Evolutionary conservation across 768 basidiomycete species (phyloP), one percentile per base, ranked within the genome.

Genomic region (Russula compacta): DNA sequence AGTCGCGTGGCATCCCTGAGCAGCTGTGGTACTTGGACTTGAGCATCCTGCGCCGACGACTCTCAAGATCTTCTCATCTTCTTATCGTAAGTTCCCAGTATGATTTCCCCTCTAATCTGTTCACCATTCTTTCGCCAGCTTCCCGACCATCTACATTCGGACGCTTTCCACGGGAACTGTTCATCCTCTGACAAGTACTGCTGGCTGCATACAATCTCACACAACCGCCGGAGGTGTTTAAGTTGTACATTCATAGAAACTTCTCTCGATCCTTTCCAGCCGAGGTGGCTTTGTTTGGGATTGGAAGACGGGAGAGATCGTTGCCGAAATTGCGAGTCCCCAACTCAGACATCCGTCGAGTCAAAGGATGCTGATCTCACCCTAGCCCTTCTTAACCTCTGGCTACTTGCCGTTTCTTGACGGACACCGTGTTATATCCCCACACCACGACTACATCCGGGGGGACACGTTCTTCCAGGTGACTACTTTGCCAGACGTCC

Each of bases 31-130:
- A 46, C 24, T n/a, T 59, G 35, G 35, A 59, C 21, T 12, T 59
- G 21, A 19, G 38, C 51, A 5, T 11, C 24, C 12, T 39, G 43
- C 10, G 35, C 46, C 6, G 58, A 59, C 21, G 58, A 59, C 15
- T 46, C 58, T 6, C 58, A 53, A n/a, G 58, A 59, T 21, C 58
- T 59, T 24, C 44, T 59, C 8, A 35, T 59, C 33, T 52, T 59
- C 36, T 19, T 35, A 9, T 47, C 8, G 58, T 59, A 8, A 36
- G 51, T 47, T 39, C 24, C 33, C 17, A 39, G 21, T 15, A 19
- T 43, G 15, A 6, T 24, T 52, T 6, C 19, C 35, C 52, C 2
- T 24, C 10, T 21, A 12, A 39, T 42, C 8, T 19, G 3, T 42
- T 21, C 11, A n/a, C 17, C 49, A 9, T 24, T 29, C 21, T 0